phyloP scores from a whole-genome alignment of 2,329 filamentous ascomycete genomes.

The Penicillium glabrum region DNA sequence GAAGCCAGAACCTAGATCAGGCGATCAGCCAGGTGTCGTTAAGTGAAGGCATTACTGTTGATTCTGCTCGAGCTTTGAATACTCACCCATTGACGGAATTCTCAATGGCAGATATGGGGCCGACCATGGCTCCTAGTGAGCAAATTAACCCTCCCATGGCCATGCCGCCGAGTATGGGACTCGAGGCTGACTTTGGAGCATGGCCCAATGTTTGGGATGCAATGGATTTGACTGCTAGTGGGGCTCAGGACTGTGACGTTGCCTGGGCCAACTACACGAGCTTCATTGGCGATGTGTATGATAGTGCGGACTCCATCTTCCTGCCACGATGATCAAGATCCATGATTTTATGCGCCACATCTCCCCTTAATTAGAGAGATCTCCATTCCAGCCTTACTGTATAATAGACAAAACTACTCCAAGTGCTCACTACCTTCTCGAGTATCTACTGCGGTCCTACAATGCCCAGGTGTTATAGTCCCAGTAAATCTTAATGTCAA shows the following conservation, averaged over 20 bases:
- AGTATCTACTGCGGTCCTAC: too few relatives aligned
- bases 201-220: conserved; percentile 5
- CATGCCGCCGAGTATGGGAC: conserved; percentile 4
- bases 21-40: neutral
- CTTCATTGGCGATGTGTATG: conserved; percentile 29
- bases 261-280: conserved; percentile 30
- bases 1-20: neutral
- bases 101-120: neutral
- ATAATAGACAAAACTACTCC: neutral
- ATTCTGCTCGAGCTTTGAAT: neutral
- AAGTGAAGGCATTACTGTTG: neutral
- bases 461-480: too few relatives aligned
- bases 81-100: neutral
- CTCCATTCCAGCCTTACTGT: neutral
- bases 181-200: conserved; percentile 9
- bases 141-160: neutral
- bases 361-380: neutral
- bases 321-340: conserved; percentile 4
- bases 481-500: too few relatives aligned
- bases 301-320: conserved; percentile 24
- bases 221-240: neutral
- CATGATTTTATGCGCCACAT: neutral
- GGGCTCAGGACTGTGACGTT: conserved; percentile 10
- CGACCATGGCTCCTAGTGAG: conserved; percentile 5
- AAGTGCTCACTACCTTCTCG: neutral